These are phyloP conservation scores for Fusarium irregulare DNA, from an alignment of 2,329 filamentous ascomycete genomes.

Conservation along the genomic window DNA sequence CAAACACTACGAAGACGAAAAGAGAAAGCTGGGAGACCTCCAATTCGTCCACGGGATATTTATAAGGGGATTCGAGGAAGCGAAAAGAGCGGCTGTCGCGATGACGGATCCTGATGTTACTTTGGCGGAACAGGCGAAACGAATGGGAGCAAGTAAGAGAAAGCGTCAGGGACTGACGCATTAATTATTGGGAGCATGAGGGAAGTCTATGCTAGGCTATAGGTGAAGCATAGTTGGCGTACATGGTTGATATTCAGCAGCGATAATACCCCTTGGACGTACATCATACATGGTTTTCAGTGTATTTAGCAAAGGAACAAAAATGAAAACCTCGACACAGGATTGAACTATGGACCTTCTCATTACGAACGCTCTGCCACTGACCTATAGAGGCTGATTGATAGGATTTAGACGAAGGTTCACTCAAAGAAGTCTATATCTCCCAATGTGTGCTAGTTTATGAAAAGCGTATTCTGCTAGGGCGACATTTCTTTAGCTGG, in stretches of 20 bases:
- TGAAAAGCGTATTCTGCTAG: not conserved
- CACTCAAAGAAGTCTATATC: not conserved
- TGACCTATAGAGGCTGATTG: not conserved
- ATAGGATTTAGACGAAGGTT: not conserved
- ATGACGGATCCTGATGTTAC: not conserved
- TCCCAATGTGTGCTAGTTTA: not conserved
- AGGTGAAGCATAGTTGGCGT: not conserved
- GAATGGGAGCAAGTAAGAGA: not conserved
- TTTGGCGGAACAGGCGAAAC: not conserved
- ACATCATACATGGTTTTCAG: not conserved
- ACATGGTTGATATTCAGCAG: not conserved
- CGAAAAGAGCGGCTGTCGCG: not conserved
- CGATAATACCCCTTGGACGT: not conserved
- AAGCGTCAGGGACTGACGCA: not conserved
- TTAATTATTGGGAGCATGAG: not conserved
- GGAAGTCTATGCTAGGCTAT: fast-evolving
- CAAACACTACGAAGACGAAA: not conserved
- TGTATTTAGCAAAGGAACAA: not conserved
- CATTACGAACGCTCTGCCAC: not conserved
- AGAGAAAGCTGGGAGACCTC: not conserved
- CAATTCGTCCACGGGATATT: not conserved
- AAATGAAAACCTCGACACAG: not conserved
- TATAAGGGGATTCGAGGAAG: not conserved
- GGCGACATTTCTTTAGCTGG: too few species aligned
- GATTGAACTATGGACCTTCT: constrained; percentile 1